Percentiles rank a stretch among this genome's conserved stretches.
phyloP scores from a whole-genome alignment of 805 yeast genomes.

The Saccharomyces paradoxus region DNA sequence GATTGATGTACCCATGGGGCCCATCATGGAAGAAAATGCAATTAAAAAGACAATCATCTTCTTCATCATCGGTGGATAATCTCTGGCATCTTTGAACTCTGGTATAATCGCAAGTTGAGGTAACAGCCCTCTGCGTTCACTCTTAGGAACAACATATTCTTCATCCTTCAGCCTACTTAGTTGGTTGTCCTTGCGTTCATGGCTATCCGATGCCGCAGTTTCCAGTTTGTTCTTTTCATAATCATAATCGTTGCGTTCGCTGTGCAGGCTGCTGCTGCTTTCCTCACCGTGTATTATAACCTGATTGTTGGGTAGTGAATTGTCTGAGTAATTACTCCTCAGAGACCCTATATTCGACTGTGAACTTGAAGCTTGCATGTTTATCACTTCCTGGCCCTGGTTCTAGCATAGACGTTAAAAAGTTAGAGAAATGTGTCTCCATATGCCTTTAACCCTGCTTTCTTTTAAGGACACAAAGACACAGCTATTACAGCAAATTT shows the following conservation, averaged over 20 bases:
- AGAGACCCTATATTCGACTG: neutral
- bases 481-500: neutral
- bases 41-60: conserved; percentile 51
- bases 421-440: neutral
- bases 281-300: neutral
- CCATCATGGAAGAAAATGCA: conserved; percentile 67
- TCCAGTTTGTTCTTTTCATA: neutral
- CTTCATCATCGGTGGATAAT: conserved; percentile 46
- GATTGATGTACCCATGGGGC: conserved; percentile 86
- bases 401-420: neutral
- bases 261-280: neutral
- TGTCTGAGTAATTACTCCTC: neutral
- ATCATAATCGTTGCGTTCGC: neutral
- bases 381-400: neutral
- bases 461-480: neutral
- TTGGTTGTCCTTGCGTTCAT: neutral
- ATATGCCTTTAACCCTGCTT: neutral
- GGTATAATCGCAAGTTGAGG: conserved; percentile 45
- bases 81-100: conserved; percentile 67
- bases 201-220: neutral
- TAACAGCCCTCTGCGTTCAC: conserved; percentile 52
- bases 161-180: conserved; percentile 8
- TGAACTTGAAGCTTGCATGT: neutral
- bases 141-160: conserved; percentile 16
- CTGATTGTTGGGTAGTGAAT: neutral